These are phyloP conservation scores for Nitzschia putrida DNA, from an alignment of 108 stramenopile species.

Conservation along the genomic window DNA sequence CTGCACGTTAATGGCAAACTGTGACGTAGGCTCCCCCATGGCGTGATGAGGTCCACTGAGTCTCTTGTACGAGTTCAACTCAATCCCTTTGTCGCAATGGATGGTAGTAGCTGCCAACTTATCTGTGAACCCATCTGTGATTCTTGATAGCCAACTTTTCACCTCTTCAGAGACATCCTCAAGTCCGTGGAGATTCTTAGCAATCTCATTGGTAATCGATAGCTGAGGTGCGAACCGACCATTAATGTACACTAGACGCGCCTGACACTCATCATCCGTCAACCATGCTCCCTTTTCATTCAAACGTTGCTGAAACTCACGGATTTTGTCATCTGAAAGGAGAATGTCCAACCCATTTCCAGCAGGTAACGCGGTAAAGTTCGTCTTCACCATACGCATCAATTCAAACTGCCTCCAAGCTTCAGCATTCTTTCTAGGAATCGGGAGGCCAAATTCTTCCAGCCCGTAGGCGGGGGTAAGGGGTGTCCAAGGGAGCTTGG, in stretches of 20 bases:
- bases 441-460: conserved; percentile 80
- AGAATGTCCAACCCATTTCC: conserved; percentile 38
- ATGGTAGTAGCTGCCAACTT: conserved; percentile 77
- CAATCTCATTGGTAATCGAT: conserved; percentile 61
- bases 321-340: conserved; percentile 38
- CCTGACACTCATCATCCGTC: conserved; percentile 68
- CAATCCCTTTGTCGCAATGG: conserved; percentile 33
- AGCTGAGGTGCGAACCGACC: conserved; percentile 73
- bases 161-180: conserved; percentile 47
- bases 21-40: conserved; percentile 75
- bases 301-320: conserved; percentile 29
- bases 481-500: conserved; percentile 76
- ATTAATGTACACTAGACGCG: conserved; percentile 85
- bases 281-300: conserved; percentile 68
- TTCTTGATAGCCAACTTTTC: conserved; percentile 54
- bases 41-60: conserved; percentile 80
- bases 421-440: conserved; percentile 77
- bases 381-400: conserved; percentile 61
- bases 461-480: conserved; percentile 81
- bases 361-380: conserved; percentile 60
- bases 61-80: conserved; percentile 55
- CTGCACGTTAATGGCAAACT: conserved; percentile 89
- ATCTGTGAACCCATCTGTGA: conserved; percentile 90
- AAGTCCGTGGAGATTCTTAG: conserved; percentile 46
- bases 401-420: conserved; percentile 90